phyloP scores from a whole-genome alignment of 2,329 filamentous ascomycete species.

The Xylariaceae sp. region DNA sequence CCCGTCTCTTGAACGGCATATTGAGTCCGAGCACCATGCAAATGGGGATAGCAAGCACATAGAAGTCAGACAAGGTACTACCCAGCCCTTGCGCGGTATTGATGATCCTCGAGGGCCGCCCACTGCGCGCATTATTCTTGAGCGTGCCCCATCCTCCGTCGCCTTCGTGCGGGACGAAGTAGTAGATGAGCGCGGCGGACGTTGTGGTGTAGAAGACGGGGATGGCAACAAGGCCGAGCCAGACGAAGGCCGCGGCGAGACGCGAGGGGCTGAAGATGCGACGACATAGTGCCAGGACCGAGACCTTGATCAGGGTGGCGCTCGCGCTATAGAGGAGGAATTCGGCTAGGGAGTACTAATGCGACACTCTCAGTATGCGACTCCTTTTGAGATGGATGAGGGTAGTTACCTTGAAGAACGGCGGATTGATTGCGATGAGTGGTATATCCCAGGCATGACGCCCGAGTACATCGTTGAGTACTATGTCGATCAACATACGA shows the following conservation, averaged over 20 bases:
- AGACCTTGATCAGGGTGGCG: neutral
- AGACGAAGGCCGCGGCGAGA: neutral
- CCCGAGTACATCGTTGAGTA: neutral
- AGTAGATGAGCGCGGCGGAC: neutral
- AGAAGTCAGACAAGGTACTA: neutral
- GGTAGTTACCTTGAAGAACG: neutral
- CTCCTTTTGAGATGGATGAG: neutral
- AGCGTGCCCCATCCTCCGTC: neutral
- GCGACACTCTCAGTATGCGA: neutral
- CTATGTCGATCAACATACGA: neutral
- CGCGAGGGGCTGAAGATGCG: neutral
- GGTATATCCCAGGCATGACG: slow-evolving; percentile 2
- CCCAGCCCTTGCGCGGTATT: neutral
- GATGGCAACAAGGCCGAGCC: slow-evolving; percentile 1
- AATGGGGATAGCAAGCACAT: slow-evolving; percentile 2
- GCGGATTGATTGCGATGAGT: neutral
- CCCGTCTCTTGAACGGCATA: neutral
- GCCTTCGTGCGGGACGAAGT: neutral
- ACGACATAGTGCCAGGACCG: neutral
- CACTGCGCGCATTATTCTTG: neutral
- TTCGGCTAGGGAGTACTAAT: neutral
- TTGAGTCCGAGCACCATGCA: neutral
- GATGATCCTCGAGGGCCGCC: neutral
- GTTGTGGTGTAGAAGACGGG: neutral
- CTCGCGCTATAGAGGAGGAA: neutral